phyloP scores from a whole-genome alignment of 805 yeast species.

The Zygotorulaspora sp. region DNA sequence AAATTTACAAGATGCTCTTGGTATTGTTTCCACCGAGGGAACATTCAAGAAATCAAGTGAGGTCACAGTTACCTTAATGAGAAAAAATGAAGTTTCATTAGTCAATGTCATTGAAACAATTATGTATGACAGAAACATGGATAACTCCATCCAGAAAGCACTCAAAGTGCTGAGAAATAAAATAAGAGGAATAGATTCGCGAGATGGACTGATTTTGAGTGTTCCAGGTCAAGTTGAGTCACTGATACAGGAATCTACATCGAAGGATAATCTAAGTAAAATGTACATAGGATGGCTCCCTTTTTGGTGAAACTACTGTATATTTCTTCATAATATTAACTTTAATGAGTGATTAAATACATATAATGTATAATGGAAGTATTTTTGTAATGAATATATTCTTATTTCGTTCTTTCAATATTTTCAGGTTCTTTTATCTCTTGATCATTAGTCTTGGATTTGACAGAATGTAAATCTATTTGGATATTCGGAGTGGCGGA shows the following conservation, averaged over 20 bases:
- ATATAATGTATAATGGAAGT: too few species aligned
- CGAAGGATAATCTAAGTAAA: conserved; percentile 61
- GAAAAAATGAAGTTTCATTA: conserved; percentile 75
- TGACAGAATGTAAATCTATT: too few species aligned
- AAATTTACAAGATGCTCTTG: conserved; percentile 85
- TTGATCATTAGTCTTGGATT: too few species aligned
- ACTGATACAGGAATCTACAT: conserved; percentile 75
- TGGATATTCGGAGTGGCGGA: too few species aligned
- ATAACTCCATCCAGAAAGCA: conserved; percentile 58
- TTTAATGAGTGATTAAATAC: too few species aligned
- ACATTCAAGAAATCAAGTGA: conserved; percentile 81
- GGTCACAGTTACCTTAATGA: conserved; percentile 65
- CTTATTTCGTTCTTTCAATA: too few species aligned
- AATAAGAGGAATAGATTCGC: conserved; percentile 74
- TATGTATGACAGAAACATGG: conserved; percentile 65
- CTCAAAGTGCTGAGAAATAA: conserved; percentile 69
- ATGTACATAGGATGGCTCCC: conserved; percentile 97
- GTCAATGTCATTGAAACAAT: conserved; percentile 91
- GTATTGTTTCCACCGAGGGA: conserved; percentile 86
- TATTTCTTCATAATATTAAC: too few species aligned
- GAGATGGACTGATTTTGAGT: conserved; percentile 82
- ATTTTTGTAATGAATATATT: too few species aligned
- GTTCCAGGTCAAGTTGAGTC: conserved; percentile 91
- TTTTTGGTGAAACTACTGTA: conserved; percentile 54
- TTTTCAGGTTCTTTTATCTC: too few species aligned